A percentile compares a stretch with the other conserved stretches of the same genome.
Conservation (phyloP, 768 basidiomycete species). For the Suillus subluteus region DNA sequence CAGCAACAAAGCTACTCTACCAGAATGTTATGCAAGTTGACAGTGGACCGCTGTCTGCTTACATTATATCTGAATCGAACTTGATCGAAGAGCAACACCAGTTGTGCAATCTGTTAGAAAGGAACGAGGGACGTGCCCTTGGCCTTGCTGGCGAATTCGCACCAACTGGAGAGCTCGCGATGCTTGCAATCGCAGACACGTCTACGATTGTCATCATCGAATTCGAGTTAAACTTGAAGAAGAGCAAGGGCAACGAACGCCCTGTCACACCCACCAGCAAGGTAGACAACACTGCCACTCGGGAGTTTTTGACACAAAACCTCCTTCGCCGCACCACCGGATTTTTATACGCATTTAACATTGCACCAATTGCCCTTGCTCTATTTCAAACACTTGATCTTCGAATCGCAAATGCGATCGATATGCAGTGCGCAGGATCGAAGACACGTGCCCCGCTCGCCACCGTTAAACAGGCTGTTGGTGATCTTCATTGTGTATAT, state of each 20-base stretch:
- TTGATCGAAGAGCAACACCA: conserved; percentile 28
- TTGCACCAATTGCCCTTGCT: conserved; percentile 33
- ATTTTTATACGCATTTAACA: conserved; percentile 35
- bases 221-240: conserved; percentile 17
- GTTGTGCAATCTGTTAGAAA: conserved; percentile 28
- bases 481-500: conserved; percentile 7
- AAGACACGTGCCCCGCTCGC: conserved; percentile 21
- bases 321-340: conserved; percentile 33
- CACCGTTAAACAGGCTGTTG: conserved; percentile 22
- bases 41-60: conserved; percentile 23
- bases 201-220: conserved; percentile 31
- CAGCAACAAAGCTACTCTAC: conserved; percentile 22
- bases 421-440: conserved; percentile 28
- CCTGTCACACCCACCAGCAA: conserved; percentile 18
- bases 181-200: conserved; percentile 33
- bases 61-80: conserved; percentile 22
- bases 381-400: conserved; percentile 35
- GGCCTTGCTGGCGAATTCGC: conserved; percentile 32
- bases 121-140: conserved; percentile 38
- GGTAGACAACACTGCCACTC: conserved; percentile 16
- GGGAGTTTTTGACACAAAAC: conserved; percentile 32
- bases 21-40: conserved; percentile 33
- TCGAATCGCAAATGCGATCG: conserved; percentile 37
- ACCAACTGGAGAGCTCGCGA: conserved; percentile 23
- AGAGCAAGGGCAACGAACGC: conserved; percentile 43